phyloP scores from a whole-genome alignment of 2,329 filamentous ascomycete genomes.

The Fusarium lyarnte region DNA sequence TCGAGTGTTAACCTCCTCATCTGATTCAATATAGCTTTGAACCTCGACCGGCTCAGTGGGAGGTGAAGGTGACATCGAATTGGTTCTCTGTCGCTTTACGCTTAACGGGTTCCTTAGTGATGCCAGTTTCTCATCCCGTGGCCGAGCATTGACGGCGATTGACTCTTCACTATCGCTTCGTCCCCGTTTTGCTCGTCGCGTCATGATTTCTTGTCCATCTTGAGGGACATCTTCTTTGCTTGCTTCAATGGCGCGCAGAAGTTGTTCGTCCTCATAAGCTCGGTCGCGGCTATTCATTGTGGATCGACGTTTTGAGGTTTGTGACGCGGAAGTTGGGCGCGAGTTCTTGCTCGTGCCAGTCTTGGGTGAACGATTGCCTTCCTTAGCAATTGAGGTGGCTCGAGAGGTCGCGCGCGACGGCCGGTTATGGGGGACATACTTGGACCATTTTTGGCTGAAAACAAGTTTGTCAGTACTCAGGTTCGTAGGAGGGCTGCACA shows the following conservation, averaged over 20 bases:
- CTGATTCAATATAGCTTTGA: slow-evolving; percentile 70
- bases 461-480: slow-evolving; percentile 49
- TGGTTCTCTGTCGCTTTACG: slow-evolving; percentile 84
- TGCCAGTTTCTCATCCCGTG: slow-evolving; percentile 36
- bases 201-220: slow-evolving; percentile 60
- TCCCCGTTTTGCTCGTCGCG: slow-evolving; percentile 79
- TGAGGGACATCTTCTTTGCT: slow-evolving; percentile 82
- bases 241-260: slow-evolving; percentile 90
- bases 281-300: slow-evolving; percentile 98
- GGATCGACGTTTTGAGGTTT: slow-evolving; percentile 80
- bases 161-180: slow-evolving; percentile 96
- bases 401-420: slow-evolving; percentile 66
- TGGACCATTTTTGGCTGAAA: slow-evolving; percentile 71
- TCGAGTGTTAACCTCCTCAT: slow-evolving; percentile 69
- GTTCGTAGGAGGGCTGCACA: neutral
- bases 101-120: slow-evolving; percentile 71
- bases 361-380: slow-evolving; percentile 67
- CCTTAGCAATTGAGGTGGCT: slow-evolving; percentile 67
- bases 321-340: slow-evolving; percentile 60
- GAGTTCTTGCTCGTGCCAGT: slow-evolving; percentile 67
- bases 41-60: slow-evolving; percentile 56
- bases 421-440: slow-evolving; percentile 69
- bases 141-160: slow-evolving; percentile 52
- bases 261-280: slow-evolving; percentile 91
- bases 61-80: slow-evolving; percentile 76